phyloP scores from a whole-genome alignment of 202 grass and related monocot species.

The Cymbopogon flexuosus region DNA sequence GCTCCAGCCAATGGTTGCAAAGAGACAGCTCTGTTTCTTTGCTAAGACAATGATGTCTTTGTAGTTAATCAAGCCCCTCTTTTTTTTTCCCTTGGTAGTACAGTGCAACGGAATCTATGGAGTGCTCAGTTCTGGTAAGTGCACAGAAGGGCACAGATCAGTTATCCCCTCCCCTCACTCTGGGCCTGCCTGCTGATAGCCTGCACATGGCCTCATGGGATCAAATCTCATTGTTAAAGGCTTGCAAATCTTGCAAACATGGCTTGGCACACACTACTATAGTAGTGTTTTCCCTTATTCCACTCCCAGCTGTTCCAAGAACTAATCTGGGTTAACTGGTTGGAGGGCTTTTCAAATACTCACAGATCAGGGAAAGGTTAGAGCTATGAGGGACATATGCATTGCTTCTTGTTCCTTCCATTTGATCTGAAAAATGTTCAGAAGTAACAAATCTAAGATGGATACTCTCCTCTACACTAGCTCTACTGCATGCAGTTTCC shows the following conservation, averaged over 20 bases:
- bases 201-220: constrained; percentile 33
- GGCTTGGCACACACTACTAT: constrained; percentile 25
- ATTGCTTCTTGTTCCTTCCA: not conserved
- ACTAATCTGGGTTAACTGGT: constrained; percentile 13
- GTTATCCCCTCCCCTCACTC: constrained; percentile 22
- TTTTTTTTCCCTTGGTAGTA: not conserved
- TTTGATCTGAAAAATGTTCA: not conserved
- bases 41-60: constrained; percentile 9
- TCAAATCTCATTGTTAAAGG: constrained; percentile 48
- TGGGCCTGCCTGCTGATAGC: constrained; percentile 5
- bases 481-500: not conserved
- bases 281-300: constrained; percentile 16
- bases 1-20: constrained; percentile 15
- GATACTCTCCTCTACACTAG: not conserved
- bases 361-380: constrained; percentile 5
- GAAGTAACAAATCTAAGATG: not conserved
- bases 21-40: constrained; percentile 29
- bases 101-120: constrained; percentile 30
- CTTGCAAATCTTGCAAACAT: constrained; percentile 45
- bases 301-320: constrained; percentile 18
- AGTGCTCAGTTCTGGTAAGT: constrained; percentile 25
- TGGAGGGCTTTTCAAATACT: constrained; percentile 22
- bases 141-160: constrained; percentile 23
- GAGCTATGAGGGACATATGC: not conserved
- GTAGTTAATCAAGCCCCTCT: not conserved